These are phyloP conservation scores for Pythium vanterpoolii DNA, from an alignment of 352 stramenopile genomes.

Conservation along the genomic window DNA sequence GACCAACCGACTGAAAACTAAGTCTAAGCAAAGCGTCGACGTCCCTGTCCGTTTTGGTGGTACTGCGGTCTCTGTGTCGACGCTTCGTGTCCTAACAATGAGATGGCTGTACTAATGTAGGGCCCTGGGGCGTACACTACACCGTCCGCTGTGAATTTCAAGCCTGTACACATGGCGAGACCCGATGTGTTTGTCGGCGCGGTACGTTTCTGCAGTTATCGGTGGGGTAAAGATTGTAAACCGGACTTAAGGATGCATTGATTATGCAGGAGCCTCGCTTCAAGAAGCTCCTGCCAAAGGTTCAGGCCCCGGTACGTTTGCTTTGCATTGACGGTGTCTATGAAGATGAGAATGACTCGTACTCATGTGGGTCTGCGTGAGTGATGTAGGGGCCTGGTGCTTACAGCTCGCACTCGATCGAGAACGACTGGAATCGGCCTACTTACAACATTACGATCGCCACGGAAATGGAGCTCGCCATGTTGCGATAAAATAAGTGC, in stretches of 20 bases:
- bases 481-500: slow-evolving; percentile 32
- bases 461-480: slow-evolving; percentile 79
- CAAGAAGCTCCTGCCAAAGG: slow-evolving; percentile 56
- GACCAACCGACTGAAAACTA: slow-evolving; percentile 50
- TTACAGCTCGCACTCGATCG: slow-evolving; percentile 68
- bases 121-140: slow-evolving; percentile 57
- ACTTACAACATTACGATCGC: slow-evolving; percentile 87
- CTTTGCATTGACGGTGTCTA: too few relatives aligned
- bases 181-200: slow-evolving; percentile 66
- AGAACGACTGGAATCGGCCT: slow-evolving; percentile 82
- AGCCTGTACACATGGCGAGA: slow-evolving; percentile 61
- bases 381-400: slow-evolving; percentile 54
- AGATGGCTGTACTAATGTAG: slow-evolving; percentile 21
- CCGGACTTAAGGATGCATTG: background rate
- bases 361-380: background rate
- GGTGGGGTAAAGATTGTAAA: background rate
- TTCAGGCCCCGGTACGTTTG: slow-evolving; percentile 45
- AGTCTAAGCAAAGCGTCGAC: slow-evolving; percentile 24
- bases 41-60: slow-evolving; percentile 40
- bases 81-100: background rate
- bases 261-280: slow-evolving; percentile 63
- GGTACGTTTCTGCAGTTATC: slow-evolving; percentile 18
- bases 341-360: background rate
- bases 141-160: slow-evolving; percentile 34
- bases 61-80: background rate